Evolutionary conservation across 768 basidiomycete species (phyloP).

Genomic region (Tricholoma terreum): DNA sequence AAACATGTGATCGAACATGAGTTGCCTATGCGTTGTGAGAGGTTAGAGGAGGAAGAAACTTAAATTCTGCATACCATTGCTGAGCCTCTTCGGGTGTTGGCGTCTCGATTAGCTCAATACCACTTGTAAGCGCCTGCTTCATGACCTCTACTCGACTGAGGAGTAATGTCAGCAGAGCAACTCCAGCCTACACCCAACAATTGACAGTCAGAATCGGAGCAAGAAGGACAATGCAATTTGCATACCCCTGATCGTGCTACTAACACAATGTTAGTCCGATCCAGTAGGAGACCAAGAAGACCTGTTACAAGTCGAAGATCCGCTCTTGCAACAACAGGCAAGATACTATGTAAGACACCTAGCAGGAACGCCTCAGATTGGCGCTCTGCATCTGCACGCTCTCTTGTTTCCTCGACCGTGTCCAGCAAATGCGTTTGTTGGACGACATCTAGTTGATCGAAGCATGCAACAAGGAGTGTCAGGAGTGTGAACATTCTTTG

Average conservation of each 20-base stretch:
- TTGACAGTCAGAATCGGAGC: not conserved
- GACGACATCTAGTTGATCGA: constrained; percentile 91
- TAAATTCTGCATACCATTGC: constrained; percentile 50
- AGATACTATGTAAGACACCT: constrained; percentile 82
- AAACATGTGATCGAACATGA: constrained; percentile 86
- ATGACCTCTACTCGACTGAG: constrained; percentile 92
- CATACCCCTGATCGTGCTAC: constrained; percentile 81
- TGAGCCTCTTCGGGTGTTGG: constrained; percentile 73
- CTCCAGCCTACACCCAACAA: constrained; percentile 63
- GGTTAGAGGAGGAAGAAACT: not conserved
- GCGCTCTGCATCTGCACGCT: constrained; percentile 70
- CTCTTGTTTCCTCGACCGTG: constrained; percentile 54
- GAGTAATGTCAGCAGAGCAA: constrained; percentile 87
- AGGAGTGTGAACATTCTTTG: constrained; percentile 82
- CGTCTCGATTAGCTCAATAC: constrained; percentile 51
- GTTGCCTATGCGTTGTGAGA: constrained; percentile 53
- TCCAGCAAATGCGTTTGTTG: constrained; percentile 72
- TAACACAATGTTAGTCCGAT: constrained; percentile 69
- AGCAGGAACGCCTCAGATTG: constrained; percentile 89
- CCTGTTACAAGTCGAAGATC: constrained; percentile 83
- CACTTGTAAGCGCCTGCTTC: constrained; percentile 61
- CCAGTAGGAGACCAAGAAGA: constrained; percentile 76
- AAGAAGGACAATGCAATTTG: constrained; percentile 8
- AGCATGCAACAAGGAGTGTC: constrained; percentile 91
- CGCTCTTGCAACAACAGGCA: constrained; percentile 77